Conservation (phyloP, 2,329 filamentous ascomycete species). For the Capronia americana region DNA sequence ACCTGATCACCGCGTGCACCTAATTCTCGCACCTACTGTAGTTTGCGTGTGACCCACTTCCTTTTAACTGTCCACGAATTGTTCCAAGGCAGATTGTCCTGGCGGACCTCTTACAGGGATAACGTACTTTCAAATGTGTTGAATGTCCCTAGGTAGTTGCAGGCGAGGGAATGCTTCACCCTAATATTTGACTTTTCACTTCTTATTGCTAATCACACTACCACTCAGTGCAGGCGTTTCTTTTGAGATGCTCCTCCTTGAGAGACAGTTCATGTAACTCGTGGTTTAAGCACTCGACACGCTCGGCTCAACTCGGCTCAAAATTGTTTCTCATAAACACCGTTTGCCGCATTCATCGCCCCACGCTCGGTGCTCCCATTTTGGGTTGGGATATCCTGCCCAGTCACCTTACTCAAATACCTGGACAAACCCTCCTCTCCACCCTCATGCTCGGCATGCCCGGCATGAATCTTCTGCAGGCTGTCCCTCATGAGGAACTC, state of each 20-base stretch:
- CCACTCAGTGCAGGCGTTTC: no score
- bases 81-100: not conserved
- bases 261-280: not conserved
- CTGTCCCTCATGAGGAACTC: slow-evolving; percentile 63
- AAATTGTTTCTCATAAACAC: slow-evolving; percentile 31
- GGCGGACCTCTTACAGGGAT: no score
- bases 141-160: no score
- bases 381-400: slow-evolving; percentile 20
- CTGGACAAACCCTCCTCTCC: slow-evolving; percentile 59
- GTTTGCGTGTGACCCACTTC: not conserved
- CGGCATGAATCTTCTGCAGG: slow-evolving; percentile 58
- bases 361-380: slow-evolving; percentile 25
- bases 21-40: no score
- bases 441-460: slow-evolving; percentile 58
- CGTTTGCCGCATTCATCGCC: slow-evolving; percentile 33
- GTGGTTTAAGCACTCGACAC: not conserved
- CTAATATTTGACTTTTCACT: not conserved
- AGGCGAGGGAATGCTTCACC: no score
- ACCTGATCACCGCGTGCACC: not conserved
- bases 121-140: no score
- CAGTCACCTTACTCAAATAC: slow-evolving; percentile 50
- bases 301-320: slow-evolving; percentile 3
- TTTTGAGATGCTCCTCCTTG: not conserved
- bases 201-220: not conserved
- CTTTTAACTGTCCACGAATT: not conserved